Evolutionary conservation across 306 rosid species (phyloP).

Genomic region (Trichosanthes truncata): DNA sequence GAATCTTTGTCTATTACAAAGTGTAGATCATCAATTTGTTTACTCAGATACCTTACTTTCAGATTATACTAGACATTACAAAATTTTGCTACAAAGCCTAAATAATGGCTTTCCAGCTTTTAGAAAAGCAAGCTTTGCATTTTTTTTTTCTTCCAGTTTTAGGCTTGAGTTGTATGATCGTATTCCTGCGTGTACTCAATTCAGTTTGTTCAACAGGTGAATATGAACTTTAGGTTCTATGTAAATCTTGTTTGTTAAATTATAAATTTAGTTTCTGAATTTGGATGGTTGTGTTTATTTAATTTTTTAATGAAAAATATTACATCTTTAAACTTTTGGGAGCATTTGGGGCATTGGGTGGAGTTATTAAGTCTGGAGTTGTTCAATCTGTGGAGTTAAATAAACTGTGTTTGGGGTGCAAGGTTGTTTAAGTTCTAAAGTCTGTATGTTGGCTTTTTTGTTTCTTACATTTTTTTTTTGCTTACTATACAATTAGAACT

Average conservation of each 20-base stretch:
- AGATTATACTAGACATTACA: neutral
- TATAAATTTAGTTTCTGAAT: neutral
- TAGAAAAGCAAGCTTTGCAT: neutral
- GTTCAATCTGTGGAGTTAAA: no score
- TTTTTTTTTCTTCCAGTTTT: neutral
- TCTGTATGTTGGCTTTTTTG: no score
- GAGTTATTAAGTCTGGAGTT: no score
- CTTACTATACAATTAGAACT: no score
- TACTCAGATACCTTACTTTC: constrained; percentile 6
- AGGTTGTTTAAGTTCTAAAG: no score
- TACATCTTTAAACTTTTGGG: neutral
- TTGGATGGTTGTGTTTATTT: neutral
- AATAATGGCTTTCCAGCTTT: neutral
- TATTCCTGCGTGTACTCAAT: neutral
- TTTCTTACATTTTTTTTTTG: no score
- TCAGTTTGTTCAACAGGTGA: neutral
- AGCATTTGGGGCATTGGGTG: no score
- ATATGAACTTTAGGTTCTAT: neutral
- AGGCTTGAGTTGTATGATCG: neutral
- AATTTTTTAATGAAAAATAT: neutral
- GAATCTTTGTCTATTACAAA: constrained; percentile 1
- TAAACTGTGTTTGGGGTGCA: no score
- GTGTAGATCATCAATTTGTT: constrained; percentile 15
- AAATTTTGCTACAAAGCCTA: constrained; percentile 3
- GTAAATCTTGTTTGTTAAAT: neutral